These are phyloP conservation scores for Cardamine occulta DNA, from an alignment of 345 rosid genomes.

Conservation along the genomic window DNA sequence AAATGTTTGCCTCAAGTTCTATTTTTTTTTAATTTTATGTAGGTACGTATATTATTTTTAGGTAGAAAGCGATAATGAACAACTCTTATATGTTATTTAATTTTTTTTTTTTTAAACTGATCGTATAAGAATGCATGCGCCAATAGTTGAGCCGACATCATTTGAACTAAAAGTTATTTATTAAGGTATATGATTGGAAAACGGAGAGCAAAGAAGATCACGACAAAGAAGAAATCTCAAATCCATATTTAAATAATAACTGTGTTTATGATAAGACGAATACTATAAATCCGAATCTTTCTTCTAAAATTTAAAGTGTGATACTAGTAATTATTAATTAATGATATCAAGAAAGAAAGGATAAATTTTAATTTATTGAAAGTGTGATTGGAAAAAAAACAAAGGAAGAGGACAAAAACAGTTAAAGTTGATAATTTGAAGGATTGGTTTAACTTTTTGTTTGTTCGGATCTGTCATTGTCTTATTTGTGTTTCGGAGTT, in stretches of 20 bases:
- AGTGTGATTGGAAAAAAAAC: not conserved
- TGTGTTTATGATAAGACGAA: not conserved
- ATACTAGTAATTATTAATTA: not conserved
- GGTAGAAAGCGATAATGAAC: not conserved
- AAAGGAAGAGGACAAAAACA: constrained; percentile 37
- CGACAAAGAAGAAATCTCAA: constrained; percentile 10
- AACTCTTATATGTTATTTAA: not conserved
- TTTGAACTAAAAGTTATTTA: not conserved
- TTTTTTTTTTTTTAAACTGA: not conserved
- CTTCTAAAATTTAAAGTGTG: constrained; percentile 15
- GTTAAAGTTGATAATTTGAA: constrained; percentile 41
- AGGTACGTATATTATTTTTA: constrained; percentile 20
- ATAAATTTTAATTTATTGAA: not conserved
- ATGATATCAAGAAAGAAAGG: constrained; percentile 7
- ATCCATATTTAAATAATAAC: not conserved
- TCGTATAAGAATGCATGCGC: constrained; percentile 32
- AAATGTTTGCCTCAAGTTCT: constrained; percentile 12
- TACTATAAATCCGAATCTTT: constrained; percentile 33
- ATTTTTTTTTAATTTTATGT: not conserved
- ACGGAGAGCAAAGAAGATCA: constrained; percentile 19
- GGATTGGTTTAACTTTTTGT: constrained; percentile 34
- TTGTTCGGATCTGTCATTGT: constrained; percentile 42
- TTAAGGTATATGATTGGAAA: not conserved
- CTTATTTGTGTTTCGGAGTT: constrained; percentile 37
- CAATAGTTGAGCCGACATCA: constrained; percentile 39